Percentiles rank a stretch among this genome's conserved stretches.
Evolutionary conservation across 805 yeast genomes (phyloP).

Genomic region (Kodamaea fukazawae): DNA sequence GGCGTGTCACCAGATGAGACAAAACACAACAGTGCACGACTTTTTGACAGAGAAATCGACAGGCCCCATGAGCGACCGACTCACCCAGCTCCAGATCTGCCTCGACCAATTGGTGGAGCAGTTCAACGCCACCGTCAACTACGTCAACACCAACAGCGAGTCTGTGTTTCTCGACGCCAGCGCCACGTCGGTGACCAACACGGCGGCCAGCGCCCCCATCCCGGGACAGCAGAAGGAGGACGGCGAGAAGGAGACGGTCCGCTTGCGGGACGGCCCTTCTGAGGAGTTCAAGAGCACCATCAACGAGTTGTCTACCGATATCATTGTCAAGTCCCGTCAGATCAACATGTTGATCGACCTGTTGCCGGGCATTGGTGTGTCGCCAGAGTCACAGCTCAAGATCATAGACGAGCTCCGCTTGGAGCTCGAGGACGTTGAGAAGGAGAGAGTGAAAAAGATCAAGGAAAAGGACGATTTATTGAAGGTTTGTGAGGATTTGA

Average conservation of each 20-base stretch:
- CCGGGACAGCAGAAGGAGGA: conserved; percentile 32
- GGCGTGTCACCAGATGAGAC: no score
- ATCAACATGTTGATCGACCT: conserved; percentile 82
- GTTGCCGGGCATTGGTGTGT: conserved; percentile 88
- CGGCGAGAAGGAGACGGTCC: conserved; percentile 4
- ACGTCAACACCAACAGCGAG: conserved; percentile 48
- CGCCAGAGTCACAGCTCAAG: conserved; percentile 68
- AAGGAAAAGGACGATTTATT: conserved; percentile 62
- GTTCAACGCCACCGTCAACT: conserved; percentile 73
- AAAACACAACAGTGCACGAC: no score
- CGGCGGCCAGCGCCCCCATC: conserved; percentile 55
- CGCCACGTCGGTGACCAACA: conserved; percentile 65
- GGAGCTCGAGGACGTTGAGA: conserved; percentile 61
- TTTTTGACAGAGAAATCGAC: no score
- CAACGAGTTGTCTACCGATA: conserved; percentile 79
- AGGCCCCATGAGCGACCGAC: conserved; percentile 81
- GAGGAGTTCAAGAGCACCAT: conserved; percentile 42
- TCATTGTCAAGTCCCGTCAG: conserved; percentile 82
- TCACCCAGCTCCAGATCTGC: conserved; percentile 87
- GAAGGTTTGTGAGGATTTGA: conserved; percentile 62
- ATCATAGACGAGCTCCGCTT: conserved; percentile 59
- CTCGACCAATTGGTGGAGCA: conserved; percentile 80
- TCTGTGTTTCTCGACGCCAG: conserved; percentile 50
- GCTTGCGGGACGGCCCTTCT: conserved; percentile 7
- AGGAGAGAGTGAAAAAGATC: conserved; percentile 53